phyloP scores from a whole-genome alignment of 2,329 filamentous ascomycete species.

The Xylaria sp. region DNA sequence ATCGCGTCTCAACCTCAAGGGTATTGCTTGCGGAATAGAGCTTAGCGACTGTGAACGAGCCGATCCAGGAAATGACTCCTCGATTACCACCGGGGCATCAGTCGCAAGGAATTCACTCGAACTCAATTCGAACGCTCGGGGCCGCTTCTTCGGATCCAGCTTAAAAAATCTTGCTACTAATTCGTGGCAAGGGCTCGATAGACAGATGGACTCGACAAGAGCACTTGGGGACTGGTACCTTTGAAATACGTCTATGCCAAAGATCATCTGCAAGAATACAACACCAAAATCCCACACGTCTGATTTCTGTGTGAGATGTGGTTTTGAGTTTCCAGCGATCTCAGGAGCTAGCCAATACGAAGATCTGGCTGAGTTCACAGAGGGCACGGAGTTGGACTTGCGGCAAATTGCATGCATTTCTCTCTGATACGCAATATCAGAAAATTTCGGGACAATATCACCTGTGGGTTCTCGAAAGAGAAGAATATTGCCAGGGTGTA shows the following conservation, averaged over 20 bases:
- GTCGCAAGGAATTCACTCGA: constrained; percentile 71
- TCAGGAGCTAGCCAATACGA: constrained; percentile 86
- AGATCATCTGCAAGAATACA: constrained; percentile 91
- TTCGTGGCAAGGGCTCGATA: constrained; percentile 79
- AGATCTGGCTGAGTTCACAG: constrained; percentile 69
- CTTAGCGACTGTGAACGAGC: constrained; percentile 50
- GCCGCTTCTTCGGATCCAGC: constrained; percentile 80
- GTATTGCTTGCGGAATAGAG: constrained; percentile 50
- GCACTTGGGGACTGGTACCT: constrained; percentile 80
- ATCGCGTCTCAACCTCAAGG: constrained; percentile 60
- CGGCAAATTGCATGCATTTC: constrained; percentile 67
- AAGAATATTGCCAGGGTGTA: constrained; percentile 81
- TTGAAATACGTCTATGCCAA: constrained; percentile 77
- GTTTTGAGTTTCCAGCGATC: constrained; percentile 65
- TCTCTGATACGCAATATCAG: constrained; percentile 74
- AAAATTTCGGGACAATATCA: constrained; percentile 74
- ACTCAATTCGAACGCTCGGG: constrained; percentile 76
- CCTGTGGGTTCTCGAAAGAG: constrained; percentile 73
- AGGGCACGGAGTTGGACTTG: constrained; percentile 58
- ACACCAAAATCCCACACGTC: constrained; percentile 97
- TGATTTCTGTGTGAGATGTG: constrained; percentile 74
- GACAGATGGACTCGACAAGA: constrained; percentile 70
- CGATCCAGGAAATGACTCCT: constrained; percentile 49
- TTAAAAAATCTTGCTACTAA: constrained; percentile 85
- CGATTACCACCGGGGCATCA: constrained; percentile 63